These are phyloP conservation scores for Aspergillus nanangensis DNA, from an alignment of 495 filamentous ascomycete genomes.

Conservation along the genomic window DNA sequence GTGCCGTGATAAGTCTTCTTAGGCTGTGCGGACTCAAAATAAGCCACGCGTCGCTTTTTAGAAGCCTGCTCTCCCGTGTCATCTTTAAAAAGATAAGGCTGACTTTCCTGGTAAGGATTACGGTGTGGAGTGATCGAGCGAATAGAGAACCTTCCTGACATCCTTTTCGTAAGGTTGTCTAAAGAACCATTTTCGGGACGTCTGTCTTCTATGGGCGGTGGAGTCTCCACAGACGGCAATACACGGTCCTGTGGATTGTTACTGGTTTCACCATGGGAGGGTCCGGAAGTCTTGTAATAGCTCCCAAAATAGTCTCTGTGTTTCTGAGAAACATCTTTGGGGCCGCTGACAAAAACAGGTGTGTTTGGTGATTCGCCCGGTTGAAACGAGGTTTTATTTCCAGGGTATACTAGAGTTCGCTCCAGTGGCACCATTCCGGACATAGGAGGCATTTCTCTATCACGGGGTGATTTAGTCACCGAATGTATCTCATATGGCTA, in stretches of 20 bases:
- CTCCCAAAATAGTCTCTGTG: conserved; percentile 15
- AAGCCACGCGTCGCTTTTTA: conserved; percentile 32
- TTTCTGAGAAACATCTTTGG: conserved; percentile 18
- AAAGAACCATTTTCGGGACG: conserved; percentile 22
- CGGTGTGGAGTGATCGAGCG: conserved; percentile 32
- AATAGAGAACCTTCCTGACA: conserved; percentile 24
- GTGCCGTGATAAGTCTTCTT: conserved; percentile 3
- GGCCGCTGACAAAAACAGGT: conserved; percentile 37
- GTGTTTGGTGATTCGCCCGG: conserved; percentile 18
- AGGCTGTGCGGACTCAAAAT: conserved; percentile 14
- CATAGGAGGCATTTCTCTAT: conserved; percentile 14
- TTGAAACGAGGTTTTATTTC: conserved; percentile 14
- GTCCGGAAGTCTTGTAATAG: conserved; percentile 10
- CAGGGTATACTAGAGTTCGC: conserved; percentile 11
- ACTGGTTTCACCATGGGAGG: conserved; percentile 14
- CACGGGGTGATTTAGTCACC: conserved; percentile 13
- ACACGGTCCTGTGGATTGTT: conserved; percentile 25
- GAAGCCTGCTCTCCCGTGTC: conserved; percentile 16
- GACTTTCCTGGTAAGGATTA: conserved; percentile 11
- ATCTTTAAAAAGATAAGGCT: conserved; percentile 11
- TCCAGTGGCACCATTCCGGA: conserved; percentile 14
- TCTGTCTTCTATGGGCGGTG: conserved; percentile 23
- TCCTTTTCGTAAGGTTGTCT: conserved; percentile 28
- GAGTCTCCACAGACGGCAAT: conserved; percentile 38
- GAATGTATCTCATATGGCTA: conserved; percentile 21